phyloP scores from a whole-genome alignment of 106 monocot genomes.

The Dactylorhiza incarnata region DNA sequence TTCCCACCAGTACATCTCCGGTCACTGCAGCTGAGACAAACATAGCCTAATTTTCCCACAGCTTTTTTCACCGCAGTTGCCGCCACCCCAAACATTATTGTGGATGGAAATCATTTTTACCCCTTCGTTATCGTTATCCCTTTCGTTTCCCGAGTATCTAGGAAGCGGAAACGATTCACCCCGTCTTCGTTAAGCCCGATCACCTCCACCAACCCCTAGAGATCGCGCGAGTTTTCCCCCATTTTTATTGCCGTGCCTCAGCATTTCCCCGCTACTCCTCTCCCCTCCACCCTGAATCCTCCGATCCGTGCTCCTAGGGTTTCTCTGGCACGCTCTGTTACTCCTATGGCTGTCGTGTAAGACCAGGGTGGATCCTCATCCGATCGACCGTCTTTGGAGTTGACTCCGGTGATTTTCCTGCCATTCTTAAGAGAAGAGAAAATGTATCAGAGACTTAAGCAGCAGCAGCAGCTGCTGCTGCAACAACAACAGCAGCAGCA shows the following conservation, averaged over 20 bases:
- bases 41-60: no score
- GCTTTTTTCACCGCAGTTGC: no score
- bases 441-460: constrained; percentile 31
- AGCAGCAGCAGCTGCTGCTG: constrained; percentile 24
- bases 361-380: neutral
- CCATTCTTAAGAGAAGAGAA: neutral
- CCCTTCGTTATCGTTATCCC: no score
- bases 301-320: constrained; percentile 10
- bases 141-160: no score
- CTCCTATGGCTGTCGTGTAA: neutral
- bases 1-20: no score
- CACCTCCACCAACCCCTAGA: no score
- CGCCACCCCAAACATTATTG: no score
- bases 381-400: neutral
- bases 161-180: no score
- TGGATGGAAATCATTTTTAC: no score
- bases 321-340: neutral
- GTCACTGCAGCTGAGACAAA: no score
- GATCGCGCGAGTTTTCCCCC: no score
- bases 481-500: constrained; percentile 35
- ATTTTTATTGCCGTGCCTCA: neutral
- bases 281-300: neutral
- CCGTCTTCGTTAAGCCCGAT: no score
- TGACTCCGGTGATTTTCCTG: neutral
- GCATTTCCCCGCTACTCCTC: neutral